These are phyloP conservation scores for Punctularia strigosozonata DNA, from an alignment of 768 basidiomycete genomes.

Conservation along the genomic window DNA sequence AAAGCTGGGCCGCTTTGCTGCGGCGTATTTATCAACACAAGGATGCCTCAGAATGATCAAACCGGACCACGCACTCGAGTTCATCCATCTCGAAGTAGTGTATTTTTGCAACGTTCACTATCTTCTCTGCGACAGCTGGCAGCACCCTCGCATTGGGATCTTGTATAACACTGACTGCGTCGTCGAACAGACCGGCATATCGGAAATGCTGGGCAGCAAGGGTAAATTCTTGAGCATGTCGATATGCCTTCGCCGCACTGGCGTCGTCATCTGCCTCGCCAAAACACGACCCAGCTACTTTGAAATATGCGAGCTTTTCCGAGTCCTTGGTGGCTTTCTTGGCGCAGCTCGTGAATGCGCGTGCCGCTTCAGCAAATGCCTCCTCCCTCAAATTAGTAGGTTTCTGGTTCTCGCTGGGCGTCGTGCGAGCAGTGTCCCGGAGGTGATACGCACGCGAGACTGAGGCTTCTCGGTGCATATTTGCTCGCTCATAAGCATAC, in stretches of 20 bases:
- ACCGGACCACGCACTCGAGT: conserved; percentile 18
- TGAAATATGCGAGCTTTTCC: conserved; percentile 24
- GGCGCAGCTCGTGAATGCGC: conserved; percentile 35
- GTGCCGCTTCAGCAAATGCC: conserved; percentile 34
- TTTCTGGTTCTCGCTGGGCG: conserved; percentile 13
- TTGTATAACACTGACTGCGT: conserved; percentile 34
- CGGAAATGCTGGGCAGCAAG: conserved; percentile 32
- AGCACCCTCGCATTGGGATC: conserved; percentile 20
- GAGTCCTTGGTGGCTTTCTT: conserved; percentile 14
- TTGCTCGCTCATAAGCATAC: conserved; percentile 41
- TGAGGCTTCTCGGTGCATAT: conserved; percentile 25
- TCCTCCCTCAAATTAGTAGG: conserved; percentile 13
- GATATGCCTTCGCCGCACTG: conserved; percentile 30
- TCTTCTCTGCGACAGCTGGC: conserved; percentile 16
- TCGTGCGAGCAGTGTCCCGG: conserved; percentile 35
- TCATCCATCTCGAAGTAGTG: conserved; percentile 30
- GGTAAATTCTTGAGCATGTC: conserved; percentile 27
- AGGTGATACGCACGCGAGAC: conserved; percentile 43
- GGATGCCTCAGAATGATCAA: neutral
- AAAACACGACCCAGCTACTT: conserved; percentile 35
- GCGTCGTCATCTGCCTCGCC: conserved; percentile 24
- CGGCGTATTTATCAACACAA: neutral
- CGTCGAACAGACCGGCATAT: conserved; percentile 35
- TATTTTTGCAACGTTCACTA: conserved; percentile 31
- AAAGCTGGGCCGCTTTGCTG: conserved; percentile 38